Base-by-base conservation (phyloP, 164 flowering plant species). In the Vitis rotundifolia region DNA sequence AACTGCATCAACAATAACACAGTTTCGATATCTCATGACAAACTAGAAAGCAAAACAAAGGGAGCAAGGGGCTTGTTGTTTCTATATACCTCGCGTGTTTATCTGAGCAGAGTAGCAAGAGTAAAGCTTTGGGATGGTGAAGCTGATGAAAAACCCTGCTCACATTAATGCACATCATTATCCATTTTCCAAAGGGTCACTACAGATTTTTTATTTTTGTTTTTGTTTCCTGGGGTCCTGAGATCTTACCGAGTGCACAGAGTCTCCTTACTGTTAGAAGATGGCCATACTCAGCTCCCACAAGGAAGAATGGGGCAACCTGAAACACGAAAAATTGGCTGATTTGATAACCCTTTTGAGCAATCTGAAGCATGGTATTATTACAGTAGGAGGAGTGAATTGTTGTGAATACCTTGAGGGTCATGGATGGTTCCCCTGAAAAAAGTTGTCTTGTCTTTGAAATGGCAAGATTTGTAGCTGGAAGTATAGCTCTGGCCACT, bases 241-340 rank as follows among this genome's bases (percentile, higher is more conserved):
- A 3, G 18, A 69, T 51, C 80, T 64, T 83, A 93, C 99, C 98
- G 61, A 81, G 64, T 53, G 86, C 92, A 75, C 76, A 86, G 12
- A 95, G 86, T 73, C 97, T 90, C 88, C 96, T 66, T 1, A 91
- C 74, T 56, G 97, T 90, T 13, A 95, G 67, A 31, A 85, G 78
- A 77, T 90, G 92, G n/a, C 98, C 99, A 79, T 88, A 90, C 67
- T 95, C 94, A 64, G 97, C 86, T 79, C 97, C 99, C 53, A 91
- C 53, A 15, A 95, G 80, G 50, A 95, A 78, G 16, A 90, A 26
- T 16, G 94, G 94, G 69, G 88, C 88, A 59, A 95, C 88, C 99
- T 91, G 81, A 54, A 72, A 59, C 31, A 53, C 62, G 28, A 74
- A 67, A 63, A 60, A 62, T 6, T 44, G 28, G 15, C 11, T 49